Evolutionary conservation across 1,139 yeast species (phyloP).

Genomic region (Hyphopichia khmerensis): DNA sequence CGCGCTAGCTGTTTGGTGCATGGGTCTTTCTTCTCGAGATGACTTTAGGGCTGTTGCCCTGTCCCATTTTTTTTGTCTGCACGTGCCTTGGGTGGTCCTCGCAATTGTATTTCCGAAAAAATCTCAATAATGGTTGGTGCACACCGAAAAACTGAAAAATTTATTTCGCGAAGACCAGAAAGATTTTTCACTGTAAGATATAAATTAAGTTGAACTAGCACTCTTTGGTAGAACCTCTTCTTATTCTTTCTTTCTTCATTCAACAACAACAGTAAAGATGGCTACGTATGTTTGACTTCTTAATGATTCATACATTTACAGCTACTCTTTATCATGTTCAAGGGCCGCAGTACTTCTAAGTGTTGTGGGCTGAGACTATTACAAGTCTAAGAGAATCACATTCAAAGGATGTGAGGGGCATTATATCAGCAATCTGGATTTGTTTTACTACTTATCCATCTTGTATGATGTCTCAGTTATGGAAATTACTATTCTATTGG

Average conservation of each 20-base stretch:
- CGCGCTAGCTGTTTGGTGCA: too few species aligned
- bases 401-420: neutral
- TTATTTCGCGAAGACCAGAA: neutral
- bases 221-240: neutral
- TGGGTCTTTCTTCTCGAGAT: too few species aligned
- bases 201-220: neutral
- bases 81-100: too few species aligned
- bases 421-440: slow-evolving; percentile 3
- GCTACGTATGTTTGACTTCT: slow-evolving; percentile 18
- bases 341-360: neutral
- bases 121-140: too few species aligned
- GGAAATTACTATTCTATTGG: slow-evolving; percentile 5
- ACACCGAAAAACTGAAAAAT: too few species aligned
- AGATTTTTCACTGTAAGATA: neutral
- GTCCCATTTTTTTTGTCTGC: neutral
- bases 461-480: slow-evolving; percentile 5
- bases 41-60: too few species aligned
- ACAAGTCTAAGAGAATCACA: neutral
- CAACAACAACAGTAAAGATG: slow-evolving; percentile 10
- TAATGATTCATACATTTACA: neutral
- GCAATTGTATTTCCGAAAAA: too few species aligned
- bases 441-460: neutral
- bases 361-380: neutral
- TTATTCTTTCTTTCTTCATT: neutral
- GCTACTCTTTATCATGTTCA: neutral